A percentile compares a stretch with the other conserved stretches of the same genome.
phyloP scores from a whole-genome alignment of 805 yeast genomes.

The Pichia gijzeniarum region DNA sequence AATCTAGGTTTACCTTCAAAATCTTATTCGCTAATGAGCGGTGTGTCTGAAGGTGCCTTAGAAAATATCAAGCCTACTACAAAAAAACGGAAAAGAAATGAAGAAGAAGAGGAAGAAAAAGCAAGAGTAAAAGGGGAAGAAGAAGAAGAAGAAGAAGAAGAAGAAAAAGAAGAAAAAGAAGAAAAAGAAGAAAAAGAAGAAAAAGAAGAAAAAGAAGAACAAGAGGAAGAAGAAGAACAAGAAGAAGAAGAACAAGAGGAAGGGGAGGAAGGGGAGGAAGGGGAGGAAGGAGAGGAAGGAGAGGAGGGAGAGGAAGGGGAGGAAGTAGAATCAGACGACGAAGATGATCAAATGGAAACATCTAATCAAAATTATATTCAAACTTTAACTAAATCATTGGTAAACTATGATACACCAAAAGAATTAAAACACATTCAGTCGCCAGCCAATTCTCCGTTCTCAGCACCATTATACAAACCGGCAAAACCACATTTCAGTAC shows the following conservation, averaged over 20 bases:
- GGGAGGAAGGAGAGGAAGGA: conserved; percentile 6
- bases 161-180: not conserved
- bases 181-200: not conserved
- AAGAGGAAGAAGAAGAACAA: not conserved
- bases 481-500: conserved; percentile 1
- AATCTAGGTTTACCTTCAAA: too few relatives aligned
- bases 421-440: not conserved
- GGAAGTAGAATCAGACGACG: too few relatives aligned
- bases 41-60: not conserved
- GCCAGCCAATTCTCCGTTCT: not conserved
- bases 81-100: not conserved
- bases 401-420: conserved; percentile 3
- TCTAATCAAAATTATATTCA: conserved; percentile 21
- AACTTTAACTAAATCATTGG: conserved; percentile 20
- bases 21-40: too few relatives aligned
- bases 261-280: not conserved
- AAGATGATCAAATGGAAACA: conserved; percentile 4
- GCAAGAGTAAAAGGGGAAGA: not conserved
- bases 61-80: not conserved
- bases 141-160: not conserved
- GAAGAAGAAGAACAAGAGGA: not conserved
- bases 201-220: not conserved
- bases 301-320: conserved; percentile 4
- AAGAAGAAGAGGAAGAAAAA: not conserved
- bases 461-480: not conserved